These are phyloP conservation scores for Gentiana macrophylla DNA, from an alignment of 257 asterid genomes.

Conservation along the genomic window DNA sequence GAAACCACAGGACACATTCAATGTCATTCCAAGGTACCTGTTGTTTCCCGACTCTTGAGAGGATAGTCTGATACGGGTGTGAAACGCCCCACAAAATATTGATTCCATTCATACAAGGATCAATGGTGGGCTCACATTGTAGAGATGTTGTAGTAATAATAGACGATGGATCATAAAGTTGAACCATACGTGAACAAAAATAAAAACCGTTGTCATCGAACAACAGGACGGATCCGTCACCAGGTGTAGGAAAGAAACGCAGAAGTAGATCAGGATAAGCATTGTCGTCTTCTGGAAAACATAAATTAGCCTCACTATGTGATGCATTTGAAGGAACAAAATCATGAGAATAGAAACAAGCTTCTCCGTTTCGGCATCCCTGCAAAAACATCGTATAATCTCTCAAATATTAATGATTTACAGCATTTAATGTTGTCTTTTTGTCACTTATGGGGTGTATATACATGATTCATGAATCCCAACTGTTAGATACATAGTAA, in stretches of 20 bases:
- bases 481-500: too few relatives aligned
- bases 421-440: neutral
- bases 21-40: conserved; percentile 55
- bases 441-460: too few relatives aligned
- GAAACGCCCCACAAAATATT: conserved; percentile 50
- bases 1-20: conserved; percentile 78
- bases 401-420: neutral
- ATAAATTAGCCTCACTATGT: conserved; percentile 21
- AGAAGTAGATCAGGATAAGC: conserved; percentile 37
- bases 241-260: conserved; percentile 43
- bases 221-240: conserved; percentile 44
- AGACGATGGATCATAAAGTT: conserved; percentile 33
- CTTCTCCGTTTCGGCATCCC: conserved; percentile 88
- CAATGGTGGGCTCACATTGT: conserved; percentile 18
- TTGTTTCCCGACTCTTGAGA: conserved; percentile 28
- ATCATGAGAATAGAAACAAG: conserved; percentile 75
- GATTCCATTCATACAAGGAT: conserved; percentile 36
- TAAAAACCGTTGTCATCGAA: conserved; percentile 60
- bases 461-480: too few relatives aligned
- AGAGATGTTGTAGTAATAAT: conserved; percentile 57
- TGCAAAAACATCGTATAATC: conserved; percentile 23
- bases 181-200: conserved; percentile 47
- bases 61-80: conserved; percentile 56
- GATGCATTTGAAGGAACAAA: conserved; percentile 25
- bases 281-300: conserved; percentile 40